These are phyloP conservation scores for Chlorella sp. DNA, from an alignment of 139 green algal genomes.

Conservation along the genomic window DNA sequence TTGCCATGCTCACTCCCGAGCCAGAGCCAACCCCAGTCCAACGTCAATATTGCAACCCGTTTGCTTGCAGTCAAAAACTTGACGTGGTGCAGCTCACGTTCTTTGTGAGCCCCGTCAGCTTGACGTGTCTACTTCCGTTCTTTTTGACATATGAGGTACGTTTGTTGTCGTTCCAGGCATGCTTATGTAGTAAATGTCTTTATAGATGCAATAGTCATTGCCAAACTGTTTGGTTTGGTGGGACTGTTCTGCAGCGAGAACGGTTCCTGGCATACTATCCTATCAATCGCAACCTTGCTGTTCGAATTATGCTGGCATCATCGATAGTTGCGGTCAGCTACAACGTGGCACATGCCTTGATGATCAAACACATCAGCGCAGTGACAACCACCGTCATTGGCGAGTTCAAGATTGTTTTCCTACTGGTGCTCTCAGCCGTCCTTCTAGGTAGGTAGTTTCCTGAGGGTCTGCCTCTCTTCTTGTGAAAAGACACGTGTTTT, in stretches of 20 bases:
- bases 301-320: conserved; percentile 45
- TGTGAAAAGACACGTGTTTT: no score
- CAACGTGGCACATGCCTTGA: conserved; percentile 57
- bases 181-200: background rate
- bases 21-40: no score
- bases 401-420: conserved; percentile 68
- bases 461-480: no score
- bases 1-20: no score
- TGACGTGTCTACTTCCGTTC: conserved; percentile 63
- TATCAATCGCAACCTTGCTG: background rate
- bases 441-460: no score
- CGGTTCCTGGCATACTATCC: background rate
- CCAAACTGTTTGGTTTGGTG: background rate
- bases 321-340: no score
- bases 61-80: conserved; percentile 53
- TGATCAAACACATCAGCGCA: conserved; percentile 66
- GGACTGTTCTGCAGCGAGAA: background rate
- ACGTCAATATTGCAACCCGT: conserved; percentile 45
- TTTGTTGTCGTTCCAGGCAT: background rate
- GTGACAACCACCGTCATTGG: conserved; percentile 72
- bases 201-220: background rate
- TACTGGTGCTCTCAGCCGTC: conserved; percentile 61
- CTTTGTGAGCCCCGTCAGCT: conserved; percentile 77
- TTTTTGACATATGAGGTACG: conserved; percentile 41
- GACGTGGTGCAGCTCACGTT: conserved; percentile 82